phyloP scores from a whole-genome alignment of 2,329 filamentous ascomycete genomes.

The Sordariomycetes sp. region DNA sequence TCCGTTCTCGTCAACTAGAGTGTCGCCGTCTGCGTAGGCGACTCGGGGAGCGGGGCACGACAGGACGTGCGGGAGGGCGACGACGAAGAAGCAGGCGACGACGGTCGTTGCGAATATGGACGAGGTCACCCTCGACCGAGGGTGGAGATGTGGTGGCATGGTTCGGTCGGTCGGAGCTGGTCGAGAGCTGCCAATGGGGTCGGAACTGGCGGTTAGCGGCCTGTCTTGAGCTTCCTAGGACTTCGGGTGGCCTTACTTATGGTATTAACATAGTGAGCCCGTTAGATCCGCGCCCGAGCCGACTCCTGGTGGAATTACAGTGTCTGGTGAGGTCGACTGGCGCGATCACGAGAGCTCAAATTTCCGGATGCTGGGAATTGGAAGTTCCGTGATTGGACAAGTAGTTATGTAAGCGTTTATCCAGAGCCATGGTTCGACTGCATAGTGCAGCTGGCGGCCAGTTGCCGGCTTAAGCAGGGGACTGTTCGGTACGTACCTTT shows the following conservation, averaged over 20 bases:
- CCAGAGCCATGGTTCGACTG: neutral
- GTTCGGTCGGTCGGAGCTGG: slow-evolving; percentile 5
- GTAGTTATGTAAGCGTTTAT: neutral
- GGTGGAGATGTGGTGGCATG: slow-evolving; percentile 86
- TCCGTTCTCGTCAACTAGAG: slow-evolving; percentile 29
- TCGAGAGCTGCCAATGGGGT: neutral
- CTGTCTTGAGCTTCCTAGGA: neutral
- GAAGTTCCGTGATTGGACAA: neutral
- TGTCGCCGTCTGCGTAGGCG: slow-evolving; percentile 58
- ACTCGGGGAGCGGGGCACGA: slow-evolving; percentile 77
- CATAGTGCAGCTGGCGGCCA: neutral
- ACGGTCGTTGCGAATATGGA: slow-evolving; percentile 93
- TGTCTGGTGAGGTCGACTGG: neutral
- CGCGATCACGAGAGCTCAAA: neutral
- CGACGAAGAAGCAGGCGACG: slow-evolving; percentile 79
- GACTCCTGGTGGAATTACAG: neutral
- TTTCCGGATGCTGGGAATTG: neutral
- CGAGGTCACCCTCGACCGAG: slow-evolving; percentile 82
- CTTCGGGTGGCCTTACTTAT: neutral
- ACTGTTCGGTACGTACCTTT: neutral
- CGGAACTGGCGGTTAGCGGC: neutral
- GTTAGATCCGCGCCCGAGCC: neutral
- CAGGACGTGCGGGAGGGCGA: slow-evolving; percentile 77
- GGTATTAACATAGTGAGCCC: neutral
- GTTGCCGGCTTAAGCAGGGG: neutral